Evolutionary conservation across 208 protist genomes (phyloP), one percentile per base, ranked within the genome.

Genomic region (Leishmania tarentolae): DNA sequence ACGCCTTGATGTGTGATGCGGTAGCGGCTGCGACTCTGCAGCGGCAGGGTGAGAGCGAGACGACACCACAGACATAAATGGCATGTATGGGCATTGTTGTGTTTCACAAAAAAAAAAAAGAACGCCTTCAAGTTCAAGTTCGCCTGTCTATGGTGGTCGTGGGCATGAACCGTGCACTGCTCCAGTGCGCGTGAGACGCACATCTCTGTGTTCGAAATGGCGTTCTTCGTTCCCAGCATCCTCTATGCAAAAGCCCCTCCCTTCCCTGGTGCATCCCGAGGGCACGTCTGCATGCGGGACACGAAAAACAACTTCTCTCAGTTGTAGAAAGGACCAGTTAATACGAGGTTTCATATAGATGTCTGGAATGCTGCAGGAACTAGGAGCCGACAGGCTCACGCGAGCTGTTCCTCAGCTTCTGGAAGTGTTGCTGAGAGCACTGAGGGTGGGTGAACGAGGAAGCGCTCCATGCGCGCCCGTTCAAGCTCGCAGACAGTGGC

Each of bases 401-500:
- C 24, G 3, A 37, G 0, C 8, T 28, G 42, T 28, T 52, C 50
- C 69, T 31, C 69, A 15, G 28, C 44, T 9, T 0, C 37, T 73
- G 44, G 19, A 53, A 6, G 35, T 46, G 69, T 24, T 1, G 21
- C 52, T 21, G 44, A 13, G 13, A 15, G 68, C 42, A 21, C 11
- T 11, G 69, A 19, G 42, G 7, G 9, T 7, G 24, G 13, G 11
- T 0, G 17, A 3, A 24, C 44, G 7, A 1, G 5, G 40, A 80
- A 40, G 37, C 85, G 81, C 37, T 68, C 63, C 44, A 94, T 79
- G 47, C 93, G 93, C 28, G 78, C 57, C 6, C 73, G 59, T 59
- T 97, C 92, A 9, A 95, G 84, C 47, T 44, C 57, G 2, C 87
- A 71, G 65, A 95, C 82, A n/a, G 83, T 68, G 2, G 85, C 83